Base-by-base conservation (phyloP, 2,329 filamentous ascomycete species). In the Aspergillus pseudoviridinutans region DNA sequence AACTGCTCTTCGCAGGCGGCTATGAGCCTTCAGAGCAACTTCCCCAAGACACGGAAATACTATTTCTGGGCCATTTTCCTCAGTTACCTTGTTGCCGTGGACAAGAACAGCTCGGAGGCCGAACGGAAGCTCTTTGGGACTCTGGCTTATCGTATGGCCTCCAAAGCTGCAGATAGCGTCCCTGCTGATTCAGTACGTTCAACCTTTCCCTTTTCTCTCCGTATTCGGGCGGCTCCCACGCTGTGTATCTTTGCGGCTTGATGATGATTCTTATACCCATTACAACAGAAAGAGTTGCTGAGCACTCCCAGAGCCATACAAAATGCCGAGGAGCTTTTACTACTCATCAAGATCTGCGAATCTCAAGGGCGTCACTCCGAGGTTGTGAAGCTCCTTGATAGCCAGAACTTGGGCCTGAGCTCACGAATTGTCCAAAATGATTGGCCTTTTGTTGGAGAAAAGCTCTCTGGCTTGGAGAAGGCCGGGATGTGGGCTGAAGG, bases 11-110 rank as follows among this genome's bases (percentile, higher is more conserved):
- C 46, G 52, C 61, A 80, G 78, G 78, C 79, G 57, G 75, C 78
- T 49, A 80, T 80, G 78, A 76, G 74, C 58, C 74, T 80, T 46
- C 76, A 79, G 61, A 80, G 74, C 61, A 78, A 79, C 56, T 81
- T 80, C 56, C 76, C 79, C 1, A 76, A 76, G 58, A 72, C 75
- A 25, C 72, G 78, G 49, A 74, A 78, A 50, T 80, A 79, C 62
- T 76, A 79, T 58, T 78, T 80, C 61, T 80, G 78, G 76, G 78
- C 78, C 27, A 79, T 80, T 28, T 74, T 81, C 56, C 71, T 78
- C 61, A 78, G 74, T 58, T 71, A 78, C 56, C 66, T 80, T 49
- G 68, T 79, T 46, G 66, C 75, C 17, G 61, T 68, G 27, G 72
- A 77, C 56, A 49, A 66, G 9, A 56, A 62, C 20, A 73, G 71